Base-by-base conservation (phyloP, 2,329 filamentous ascomycete species). In the Paraphaeosphaeria sporulosa region DNA sequence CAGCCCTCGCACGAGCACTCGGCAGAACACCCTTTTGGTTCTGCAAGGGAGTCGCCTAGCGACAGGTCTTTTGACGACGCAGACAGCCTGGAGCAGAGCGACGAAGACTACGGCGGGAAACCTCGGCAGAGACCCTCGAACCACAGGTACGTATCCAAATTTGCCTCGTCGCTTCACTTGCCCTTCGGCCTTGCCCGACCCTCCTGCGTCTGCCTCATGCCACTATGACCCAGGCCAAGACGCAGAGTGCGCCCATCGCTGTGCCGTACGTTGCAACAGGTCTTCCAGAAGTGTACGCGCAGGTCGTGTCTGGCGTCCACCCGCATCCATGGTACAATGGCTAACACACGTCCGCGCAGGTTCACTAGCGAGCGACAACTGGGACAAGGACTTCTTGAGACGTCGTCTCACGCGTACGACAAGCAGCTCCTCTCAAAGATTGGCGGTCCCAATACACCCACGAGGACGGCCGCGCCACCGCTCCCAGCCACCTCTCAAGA, bases 351-450 rank as follows among this genome's bases (percentile, higher is more conserved):
- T 57, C 55, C 48, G 55, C 46, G 64, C 72, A 87, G 85, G 70
- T 77, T 88, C 57, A 85, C 86, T 64, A 86, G 86, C 68, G 86
- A 88, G 74, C 81, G 81, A 53, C 84, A 87, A 63, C 81, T 88
- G 50, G 87, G 86, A 49, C 82, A 85, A 64, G 80, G 83, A 62
- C 83, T 85, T 49, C 82, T 87, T 43, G 82, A 86, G 64, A 82
- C 81, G 58, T 87, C 86, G 2, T 87, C 85, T 25, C 84, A 88
- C 68, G 85, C 83, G 34, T 89, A 89, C 74, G 87, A 89, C 69
- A 85, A 88, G 71, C 84, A 87, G 62, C 76, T 89, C 13, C 75
- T 89, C 27, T 87, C 85, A 51, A 87, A 87, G 65, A 88, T 89
- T 60, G 86, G 86, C 34, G 86, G 86, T 49, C 83, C 85, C 6